Percentiles rank a stretch among this genome's conserved stretches.
These are phyloP conservation scores for Melampsora larici-populina DNA, from an alignment of 1,284 basidiomycete genomes.

Conservation along the genomic window DNA sequence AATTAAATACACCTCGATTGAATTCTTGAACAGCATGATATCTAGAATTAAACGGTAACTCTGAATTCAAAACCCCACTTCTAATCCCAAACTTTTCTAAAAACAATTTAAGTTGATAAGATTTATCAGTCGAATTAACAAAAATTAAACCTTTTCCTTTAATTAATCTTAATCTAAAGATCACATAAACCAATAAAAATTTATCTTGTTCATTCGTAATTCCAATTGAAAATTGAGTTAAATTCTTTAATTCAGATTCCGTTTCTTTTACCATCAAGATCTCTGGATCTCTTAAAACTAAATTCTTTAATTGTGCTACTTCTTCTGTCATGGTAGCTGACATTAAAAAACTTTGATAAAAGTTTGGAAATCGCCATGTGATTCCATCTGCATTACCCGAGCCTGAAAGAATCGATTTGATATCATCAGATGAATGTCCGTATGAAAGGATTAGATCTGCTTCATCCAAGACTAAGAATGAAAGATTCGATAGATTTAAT, in stretches of 20 bases:
- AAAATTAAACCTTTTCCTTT: conserved; percentile 96
- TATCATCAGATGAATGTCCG: conserved; percentile 82
- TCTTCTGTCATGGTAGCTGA: conserved; percentile 97
- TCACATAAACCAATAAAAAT: conserved; percentile 89
- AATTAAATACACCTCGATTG: conserved; percentile 97
- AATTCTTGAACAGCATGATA: conserved; percentile 98
- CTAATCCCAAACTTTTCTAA: conserved; percentile 97
- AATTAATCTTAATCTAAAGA: conserved; percentile 88
- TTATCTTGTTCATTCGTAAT: conserved; percentile 85
- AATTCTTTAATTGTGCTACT: conserved; percentile 82
- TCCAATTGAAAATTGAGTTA: conserved; percentile 83
- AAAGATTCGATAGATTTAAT: conserved; percentile 64
- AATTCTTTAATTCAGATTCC: conserved; percentile 69
- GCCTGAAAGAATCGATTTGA: conserved; percentile 75
- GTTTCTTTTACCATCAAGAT: conserved; percentile 77
- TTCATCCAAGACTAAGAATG: conserved; percentile 93
- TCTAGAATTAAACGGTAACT: conserved; percentile 90
- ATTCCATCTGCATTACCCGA: conserved; percentile 56
- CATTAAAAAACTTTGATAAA: conserved; percentile 94
- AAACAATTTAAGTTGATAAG: conserved; percentile 92
- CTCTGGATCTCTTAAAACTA: conserved; percentile 81
- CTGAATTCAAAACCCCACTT: conserved; percentile 92
- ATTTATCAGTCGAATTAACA: conserved; percentile 92
- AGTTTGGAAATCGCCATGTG: conserved; percentile 64
- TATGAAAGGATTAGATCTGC: conserved; percentile 97